Conservation (phyloP, 768 basidiomycete species). For the Termitomyces sp. region DNA sequence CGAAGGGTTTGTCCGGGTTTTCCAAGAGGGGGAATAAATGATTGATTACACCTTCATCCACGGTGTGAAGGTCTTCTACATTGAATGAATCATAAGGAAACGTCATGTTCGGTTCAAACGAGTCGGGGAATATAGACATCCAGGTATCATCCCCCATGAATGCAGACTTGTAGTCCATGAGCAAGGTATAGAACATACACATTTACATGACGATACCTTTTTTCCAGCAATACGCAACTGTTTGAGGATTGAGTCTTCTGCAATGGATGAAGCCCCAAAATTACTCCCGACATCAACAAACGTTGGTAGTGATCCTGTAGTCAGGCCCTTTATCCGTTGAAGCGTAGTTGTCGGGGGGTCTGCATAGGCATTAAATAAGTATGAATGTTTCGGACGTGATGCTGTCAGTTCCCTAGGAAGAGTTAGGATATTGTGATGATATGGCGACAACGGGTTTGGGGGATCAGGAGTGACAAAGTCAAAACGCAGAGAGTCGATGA, state of each 20-base stretch:
- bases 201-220: conserved; percentile 38
- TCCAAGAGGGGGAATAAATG: conserved; percentile 80
- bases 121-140: conserved; percentile 80
- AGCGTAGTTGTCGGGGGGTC: conserved; percentile 96
- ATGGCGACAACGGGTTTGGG: conserved; percentile 53
- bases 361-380: conserved; percentile 85
- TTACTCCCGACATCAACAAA: conserved; percentile 93
- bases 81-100: conserved; percentile 96
- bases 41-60: conserved; percentile 84
- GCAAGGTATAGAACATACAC: neutral
- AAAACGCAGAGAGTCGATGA: conserved; percentile 91
- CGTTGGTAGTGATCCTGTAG: conserved; percentile 92
- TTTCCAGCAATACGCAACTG: conserved; percentile 60
- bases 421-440: conserved; percentile 79
- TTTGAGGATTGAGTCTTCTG: conserved; percentile 83
- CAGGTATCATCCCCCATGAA: conserved; percentile 99
- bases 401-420: conserved; percentile 71
- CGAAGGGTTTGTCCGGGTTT: conserved; percentile 54
- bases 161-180: conserved; percentile 45
- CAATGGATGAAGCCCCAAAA: conserved; percentile 82
- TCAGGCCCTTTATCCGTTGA: conserved; percentile 92
- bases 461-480: conserved; percentile 84
- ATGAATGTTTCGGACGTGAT: conserved; percentile 61
- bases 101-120: conserved; percentile 67
- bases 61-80: conserved; percentile 95